Percentiles rank a stretch among this genome's conserved stretches.
Conservation (phyloP, 768 basidiomycete genomes). For the Tremella yokohamensis region DNA sequence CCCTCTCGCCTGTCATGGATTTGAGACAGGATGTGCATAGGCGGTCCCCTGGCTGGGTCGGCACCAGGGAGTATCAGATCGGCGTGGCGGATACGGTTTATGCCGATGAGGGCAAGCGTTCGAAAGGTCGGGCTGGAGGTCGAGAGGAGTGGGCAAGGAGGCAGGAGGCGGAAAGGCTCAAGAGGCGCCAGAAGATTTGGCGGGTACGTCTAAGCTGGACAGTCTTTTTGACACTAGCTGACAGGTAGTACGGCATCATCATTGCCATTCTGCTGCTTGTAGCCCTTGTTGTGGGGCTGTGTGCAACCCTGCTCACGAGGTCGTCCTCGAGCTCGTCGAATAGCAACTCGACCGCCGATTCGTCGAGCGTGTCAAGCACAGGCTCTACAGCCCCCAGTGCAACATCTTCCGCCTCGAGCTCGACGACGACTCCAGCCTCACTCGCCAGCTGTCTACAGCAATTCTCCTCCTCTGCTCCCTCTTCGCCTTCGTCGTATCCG, state of each 20-base stretch:
- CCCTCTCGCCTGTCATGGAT: conserved; percentile 1
- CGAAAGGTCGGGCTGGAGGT: conserved; percentile 5
- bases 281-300: conserved; percentile 33
- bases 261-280: conserved; percentile 26
- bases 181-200: conserved; percentile 27
- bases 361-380: conserved; percentile 21
- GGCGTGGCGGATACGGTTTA: conserved; percentile 9
- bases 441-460: conserved; percentile 40
- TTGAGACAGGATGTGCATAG: neutral
- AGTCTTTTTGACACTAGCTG: conserved; percentile 7
- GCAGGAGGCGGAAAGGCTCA: conserved; percentile 24
- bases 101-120: conserved; percentile 12
- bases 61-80: conserved; percentile 15
- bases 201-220: conserved; percentile 13
- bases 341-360: conserved; percentile 5
- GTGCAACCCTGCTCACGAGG: conserved; percentile 28
- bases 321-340: neutral
- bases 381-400: conserved; percentile 12
- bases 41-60: conserved; percentile 25
- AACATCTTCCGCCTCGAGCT: conserved; percentile 10
- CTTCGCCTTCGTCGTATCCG: conserved; percentile 37
- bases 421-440: conserved; percentile 10
- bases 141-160: conserved; percentile 10
- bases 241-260: conserved; percentile 23
- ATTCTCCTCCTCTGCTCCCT: conserved; percentile 29